Base-by-base conservation (phyloP, 208 protist genomes). In the Tritrichomonas foetus region DNA sequence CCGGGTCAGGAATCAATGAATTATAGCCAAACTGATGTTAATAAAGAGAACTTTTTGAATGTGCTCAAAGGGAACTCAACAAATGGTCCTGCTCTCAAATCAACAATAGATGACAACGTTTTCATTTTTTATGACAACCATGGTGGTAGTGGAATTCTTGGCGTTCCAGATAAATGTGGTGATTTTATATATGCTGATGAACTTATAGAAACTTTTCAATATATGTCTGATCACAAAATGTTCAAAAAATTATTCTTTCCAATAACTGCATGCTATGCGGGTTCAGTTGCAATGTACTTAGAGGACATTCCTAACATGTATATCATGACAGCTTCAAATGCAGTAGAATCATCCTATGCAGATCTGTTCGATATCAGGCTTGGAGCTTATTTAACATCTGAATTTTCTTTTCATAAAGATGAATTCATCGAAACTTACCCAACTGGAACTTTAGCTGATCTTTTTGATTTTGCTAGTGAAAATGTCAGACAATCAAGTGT, bases 251-350 rank as follows among this genome's bases (percentile, higher is more conserved):
- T 44, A 22, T 89, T 89, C 47, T 89, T 89, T 33, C 27, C 47
- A 57, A 89, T 89, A 22, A 57, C 41, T 57, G 78, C 78, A 25
- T 89, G 78, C 78, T 89, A 55, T 47, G 41, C 78, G 33, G 78
- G 78, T 27, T 89, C 78, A 44, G 78, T 89, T 50, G 78, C 78
- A 39, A 89, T 47, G 13, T 16, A 41, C 39, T 1, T 89, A 22
- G 41, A 13, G 33, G n/a, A 49, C 27, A 27, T 89, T 53, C 41
- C 78, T 47, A 89, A 89, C 3, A 13, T 89, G 1, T 53, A 57
- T 33, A 89, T 57, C 14, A 89, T 89, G 41, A 89, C 78, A 89
- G 78, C 78, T 57, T 25, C 78, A 9, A 89, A 89, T 39, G 47
- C 53, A 20, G 27, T 47, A 9, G 78, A 78, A 44, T 78, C 69